Conservation (phyloP, 2,329 filamentous ascomycete species). For the Cordyceps cicadae region DNA sequence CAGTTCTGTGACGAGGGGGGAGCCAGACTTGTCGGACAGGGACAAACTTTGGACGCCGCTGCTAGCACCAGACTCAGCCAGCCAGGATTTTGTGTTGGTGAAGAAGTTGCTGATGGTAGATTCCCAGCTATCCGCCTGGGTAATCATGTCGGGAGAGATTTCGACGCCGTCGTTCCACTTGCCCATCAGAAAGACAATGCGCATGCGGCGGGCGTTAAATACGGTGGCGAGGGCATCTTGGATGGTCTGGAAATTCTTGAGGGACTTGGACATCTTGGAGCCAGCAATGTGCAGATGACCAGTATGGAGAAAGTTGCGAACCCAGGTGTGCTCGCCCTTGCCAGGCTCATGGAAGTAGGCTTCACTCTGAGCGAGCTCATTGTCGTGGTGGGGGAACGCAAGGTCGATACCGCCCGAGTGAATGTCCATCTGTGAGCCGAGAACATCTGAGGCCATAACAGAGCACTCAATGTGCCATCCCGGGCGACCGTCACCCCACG, state of each 20-base stretch:
- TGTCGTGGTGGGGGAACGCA: slow-evolving; percentile 86
- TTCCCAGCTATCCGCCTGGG: slow-evolving; percentile 70
- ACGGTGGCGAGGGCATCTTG: slow-evolving; percentile 62
- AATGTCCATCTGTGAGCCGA: slow-evolving; percentile 80
- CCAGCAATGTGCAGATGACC: slow-evolving; percentile 79
- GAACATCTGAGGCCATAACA: slow-evolving; percentile 85
- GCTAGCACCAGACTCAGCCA: slow-evolving; percentile 35
- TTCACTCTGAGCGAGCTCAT: slow-evolving; percentile 83
- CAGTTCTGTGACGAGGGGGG: slow-evolving; percentile 32
- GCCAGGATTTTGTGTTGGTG: slow-evolving; percentile 45
- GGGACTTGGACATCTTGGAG: slow-evolving; percentile 89
- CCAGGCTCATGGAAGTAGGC: slow-evolving; percentile 61
- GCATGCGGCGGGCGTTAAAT: slow-evolving; percentile 71
- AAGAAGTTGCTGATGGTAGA: slow-evolving; percentile 64
- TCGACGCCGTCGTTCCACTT: slow-evolving; percentile 88
- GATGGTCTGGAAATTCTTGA: slow-evolving; percentile 96
- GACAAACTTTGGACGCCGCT: slow-evolving; percentile 30
- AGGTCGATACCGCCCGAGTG: slow-evolving; percentile 91
- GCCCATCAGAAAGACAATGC: slow-evolving; percentile 80
- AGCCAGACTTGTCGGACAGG: slow-evolving; percentile 23
- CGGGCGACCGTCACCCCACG: slow-evolving; percentile 80
- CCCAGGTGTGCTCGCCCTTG: slow-evolving; percentile 62
- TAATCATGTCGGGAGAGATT: slow-evolving; percentile 75
- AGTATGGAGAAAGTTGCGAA: slow-evolving; percentile 95
- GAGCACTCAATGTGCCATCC: slow-evolving; percentile 98